phyloP scores from a whole-genome alignment of 768 basidiomycete genomes.

The Boletus sp. region DNA sequence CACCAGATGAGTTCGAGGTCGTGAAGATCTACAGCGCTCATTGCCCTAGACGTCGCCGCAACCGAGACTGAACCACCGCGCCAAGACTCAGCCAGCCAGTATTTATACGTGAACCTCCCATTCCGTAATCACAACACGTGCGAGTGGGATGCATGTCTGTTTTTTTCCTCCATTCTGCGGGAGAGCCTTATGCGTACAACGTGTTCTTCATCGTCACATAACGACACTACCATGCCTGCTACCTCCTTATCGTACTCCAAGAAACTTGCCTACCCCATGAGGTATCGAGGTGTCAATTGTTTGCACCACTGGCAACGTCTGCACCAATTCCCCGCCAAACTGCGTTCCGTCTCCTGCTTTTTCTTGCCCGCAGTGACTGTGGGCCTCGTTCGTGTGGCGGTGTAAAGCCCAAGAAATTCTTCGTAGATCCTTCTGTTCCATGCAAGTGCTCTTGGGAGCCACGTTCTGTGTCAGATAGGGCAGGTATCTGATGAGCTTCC shows the following conservation, averaged over 20 bases:
- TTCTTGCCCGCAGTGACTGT: conserved; percentile 27
- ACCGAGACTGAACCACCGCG: conserved; percentile 16
- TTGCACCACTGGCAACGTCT: conserved; percentile 11
- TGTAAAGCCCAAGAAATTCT: conserved; percentile 29
- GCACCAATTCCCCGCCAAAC: conserved; percentile 32
- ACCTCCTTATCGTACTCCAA: background rate
- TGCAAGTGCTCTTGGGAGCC: conserved; percentile 5
- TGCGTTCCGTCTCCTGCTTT: conserved; percentile 36
- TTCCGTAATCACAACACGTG: conserved; percentile 28
- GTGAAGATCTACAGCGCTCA: conserved; percentile 42
- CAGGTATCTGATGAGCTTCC: conserved; percentile 11
- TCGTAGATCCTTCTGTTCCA: conserved; percentile 10
- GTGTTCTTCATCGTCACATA: conserved; percentile 3
- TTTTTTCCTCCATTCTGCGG: background rate
- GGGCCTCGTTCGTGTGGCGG: conserved; percentile 22
- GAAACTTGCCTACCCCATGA: conserved; percentile 12
- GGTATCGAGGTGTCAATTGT: background rate
- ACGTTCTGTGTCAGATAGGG: background rate
- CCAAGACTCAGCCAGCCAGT: background rate
- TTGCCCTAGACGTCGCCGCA: conserved; percentile 23
- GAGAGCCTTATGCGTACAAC: conserved; percentile 13
- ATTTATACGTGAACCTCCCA: conserved; percentile 22
- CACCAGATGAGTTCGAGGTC: conserved; percentile 56
- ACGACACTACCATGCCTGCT: background rate
- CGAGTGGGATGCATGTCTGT: background rate